Percentiles rank a stretch among this genome's conserved stretches.
Conservation (phyloP, 805 yeast species). For the Lipomyces kockii region DNA sequence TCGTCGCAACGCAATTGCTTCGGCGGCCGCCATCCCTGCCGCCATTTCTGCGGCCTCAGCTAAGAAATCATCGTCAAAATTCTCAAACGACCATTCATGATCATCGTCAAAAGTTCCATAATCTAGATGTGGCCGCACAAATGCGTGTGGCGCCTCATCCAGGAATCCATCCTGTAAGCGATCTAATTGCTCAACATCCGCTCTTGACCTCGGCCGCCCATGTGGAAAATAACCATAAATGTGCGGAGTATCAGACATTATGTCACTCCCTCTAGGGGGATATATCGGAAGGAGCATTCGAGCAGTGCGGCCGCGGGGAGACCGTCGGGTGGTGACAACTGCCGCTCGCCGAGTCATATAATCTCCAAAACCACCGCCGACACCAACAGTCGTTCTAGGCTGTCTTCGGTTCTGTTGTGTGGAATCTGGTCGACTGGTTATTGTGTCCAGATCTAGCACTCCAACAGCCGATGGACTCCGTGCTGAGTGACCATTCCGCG, state of each 20-base stretch:
- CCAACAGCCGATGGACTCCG: not conserved
- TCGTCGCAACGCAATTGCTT: conserved; percentile 1
- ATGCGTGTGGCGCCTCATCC: not conserved
- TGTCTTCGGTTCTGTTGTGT: not conserved
- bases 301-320: not conserved
- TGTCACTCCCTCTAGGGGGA: not conserved
- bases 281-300: not conserved
- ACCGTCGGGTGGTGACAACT: not conserved
- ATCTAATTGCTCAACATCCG: not conserved
- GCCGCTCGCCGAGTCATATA: conserved; percentile 16
- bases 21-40: not conserved
- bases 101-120: conserved; percentile 1
- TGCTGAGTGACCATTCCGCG: not conserved
- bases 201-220: not conserved
- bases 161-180: conserved; percentile 1
- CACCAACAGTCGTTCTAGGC: conserved; percentile 10
- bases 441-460: conserved; percentile 1
- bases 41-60: conserved; percentile 2
- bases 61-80: not conserved
- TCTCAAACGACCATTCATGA: not conserved
- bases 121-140: conserved; percentile 6
- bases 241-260: not conserved
- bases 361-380: conserved; percentile 27
- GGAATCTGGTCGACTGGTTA: not conserved
- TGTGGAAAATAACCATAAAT: not conserved